A percentile compares a stretch with the other conserved stretches of the same genome.
Evolutionary conservation across 2,329 filamentous ascomycete species (phyloP).

Genomic region (Ramularia endophylla): DNA sequence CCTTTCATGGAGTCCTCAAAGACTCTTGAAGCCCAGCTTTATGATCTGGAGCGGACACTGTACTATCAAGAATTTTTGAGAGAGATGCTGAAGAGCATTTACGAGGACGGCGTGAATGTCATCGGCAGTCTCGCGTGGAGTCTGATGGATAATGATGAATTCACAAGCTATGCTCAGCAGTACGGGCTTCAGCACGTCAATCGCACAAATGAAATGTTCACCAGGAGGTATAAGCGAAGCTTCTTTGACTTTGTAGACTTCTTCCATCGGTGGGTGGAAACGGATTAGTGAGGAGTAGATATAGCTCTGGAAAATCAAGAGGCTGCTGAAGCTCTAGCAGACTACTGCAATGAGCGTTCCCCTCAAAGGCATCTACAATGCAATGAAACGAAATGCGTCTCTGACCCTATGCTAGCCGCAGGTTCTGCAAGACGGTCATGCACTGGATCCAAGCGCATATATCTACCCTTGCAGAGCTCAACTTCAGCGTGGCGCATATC

Average conservation of each 20-base stretch:
- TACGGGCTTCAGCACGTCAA: constrained; percentile 51
- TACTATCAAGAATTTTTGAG: constrained; percentile 50
- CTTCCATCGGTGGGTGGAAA: constrained; percentile 16
- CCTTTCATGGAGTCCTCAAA: constrained; percentile 42
- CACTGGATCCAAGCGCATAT: no score
- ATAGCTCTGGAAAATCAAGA: no score
- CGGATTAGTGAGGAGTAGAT: no score
- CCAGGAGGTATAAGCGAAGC: constrained; percentile 32
- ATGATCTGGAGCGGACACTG: constrained; percentile 47
- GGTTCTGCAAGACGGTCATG: no score
- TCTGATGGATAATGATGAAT: constrained; percentile 39
- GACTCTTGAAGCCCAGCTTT: constrained; percentile 47
- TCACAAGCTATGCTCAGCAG: constrained; percentile 45
- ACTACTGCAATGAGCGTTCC: no score
- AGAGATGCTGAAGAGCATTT: constrained; percentile 28
- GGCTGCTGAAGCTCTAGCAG: no score
- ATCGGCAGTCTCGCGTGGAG: constrained; percentile 26
- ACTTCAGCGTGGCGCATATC: no score
- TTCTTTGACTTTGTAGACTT: constrained; percentile 33
- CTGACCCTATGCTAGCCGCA: no score
- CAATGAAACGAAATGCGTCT: no score
- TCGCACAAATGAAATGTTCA: constrained; percentile 34
- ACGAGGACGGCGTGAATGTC: constrained; percentile 29
- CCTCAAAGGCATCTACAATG: no score
- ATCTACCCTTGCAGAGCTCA: no score